Conservation (phyloP, 2,329 filamentous ascomycete species). For the Aspergillus sp. region DNA sequence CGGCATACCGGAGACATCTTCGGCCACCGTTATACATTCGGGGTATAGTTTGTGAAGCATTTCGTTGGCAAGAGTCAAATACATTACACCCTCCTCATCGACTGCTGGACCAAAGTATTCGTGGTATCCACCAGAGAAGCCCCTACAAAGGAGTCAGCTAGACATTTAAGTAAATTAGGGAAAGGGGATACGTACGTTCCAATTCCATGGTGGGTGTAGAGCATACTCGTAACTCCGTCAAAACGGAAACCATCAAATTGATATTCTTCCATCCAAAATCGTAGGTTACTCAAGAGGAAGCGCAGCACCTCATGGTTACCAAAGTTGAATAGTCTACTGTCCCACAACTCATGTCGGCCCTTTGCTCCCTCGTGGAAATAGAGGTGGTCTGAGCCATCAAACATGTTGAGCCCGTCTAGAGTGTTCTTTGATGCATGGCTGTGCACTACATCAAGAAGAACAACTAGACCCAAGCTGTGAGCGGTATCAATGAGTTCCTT, state of each 20-base stretch:
- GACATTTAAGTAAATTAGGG: not conserved
- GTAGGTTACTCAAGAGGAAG: slow-evolving; percentile 91
- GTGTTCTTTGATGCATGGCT: slow-evolving; percentile 98
- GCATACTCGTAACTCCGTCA: slow-evolving; percentile 97
- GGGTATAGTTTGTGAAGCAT: slow-evolving; percentile 90
- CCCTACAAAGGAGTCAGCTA: slow-evolving; percentile 47
- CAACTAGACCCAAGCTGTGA: slow-evolving; percentile 82
- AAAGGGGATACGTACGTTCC: slow-evolving; percentile 66
- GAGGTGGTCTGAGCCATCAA: slow-evolving; percentile 89
- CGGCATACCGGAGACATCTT: slow-evolving; percentile 98
- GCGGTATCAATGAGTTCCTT: slow-evolving; percentile 96
- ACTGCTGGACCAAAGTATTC: slow-evolving; percentile 91
- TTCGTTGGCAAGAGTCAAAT: slow-evolving; percentile 94
- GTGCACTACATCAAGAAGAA: slow-evolving; percentile 93
- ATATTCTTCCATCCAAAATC: slow-evolving; percentile 99
- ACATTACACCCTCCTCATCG: slow-evolving; percentile 89
- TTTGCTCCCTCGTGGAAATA: slow-evolving; percentile 89
- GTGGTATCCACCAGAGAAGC: slow-evolving; percentile 96
- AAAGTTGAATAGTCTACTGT: slow-evolving; percentile 96
- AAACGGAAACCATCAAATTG: slow-evolving; percentile 96
- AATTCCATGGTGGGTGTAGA: slow-evolving; percentile 93
- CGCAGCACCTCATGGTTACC: slow-evolving; percentile 88
- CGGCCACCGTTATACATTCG: slow-evolving; percentile 82
- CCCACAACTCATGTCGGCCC: slow-evolving; percentile 89
- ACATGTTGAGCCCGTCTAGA: slow-evolving; percentile 88